Evolutionary conservation across 2,329 filamentous ascomycete genomes (phyloP).

Genomic region (Scedosporium apiospermum): DNA sequence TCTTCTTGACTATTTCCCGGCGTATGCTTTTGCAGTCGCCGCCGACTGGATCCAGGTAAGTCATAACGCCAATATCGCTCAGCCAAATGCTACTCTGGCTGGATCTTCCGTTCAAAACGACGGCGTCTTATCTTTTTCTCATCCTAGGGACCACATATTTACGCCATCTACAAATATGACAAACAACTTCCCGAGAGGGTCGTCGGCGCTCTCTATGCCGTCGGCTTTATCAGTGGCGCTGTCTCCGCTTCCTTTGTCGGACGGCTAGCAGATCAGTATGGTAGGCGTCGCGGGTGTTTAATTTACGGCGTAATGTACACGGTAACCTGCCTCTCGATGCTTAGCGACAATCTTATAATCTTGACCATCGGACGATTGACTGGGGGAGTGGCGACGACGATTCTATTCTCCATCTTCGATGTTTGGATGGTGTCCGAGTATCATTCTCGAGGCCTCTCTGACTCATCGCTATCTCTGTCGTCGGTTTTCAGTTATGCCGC

Average conservation of each 20-base stretch:
- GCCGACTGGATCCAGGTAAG: conserved; percentile 24
- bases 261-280: conserved; percentile 30
- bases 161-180: conserved; percentile 22
- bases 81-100: neutral
- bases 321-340: conserved; percentile 40
- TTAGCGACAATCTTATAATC: conserved; percentile 29
- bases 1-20: conserved; percentile 15
- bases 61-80: neutral
- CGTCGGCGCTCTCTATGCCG: conserved; percentile 35
- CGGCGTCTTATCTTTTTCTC: neutral
- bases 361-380: conserved; percentile 45
- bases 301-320: conserved; percentile 43
- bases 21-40: conserved; percentile 20
- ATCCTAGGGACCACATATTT: conserved; percentile 29
- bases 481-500: conserved; percentile 43
- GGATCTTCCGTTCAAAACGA: neutral
- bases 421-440: conserved; percentile 53
- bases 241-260: conserved; percentile 32
- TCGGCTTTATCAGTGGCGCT: conserved; percentile 38
- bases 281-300: conserved; percentile 40
- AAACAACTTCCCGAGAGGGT: conserved; percentile 32
- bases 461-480: conserved; percentile 30
- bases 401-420: conserved; percentile 50
- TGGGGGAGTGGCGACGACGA: conserved; percentile 45
- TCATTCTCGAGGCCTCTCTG: conserved; percentile 33